Evolutionary conservation across 164 flowering plant genomes (phyloP).

Genomic region (Cinnamomum micranthum): DNA sequence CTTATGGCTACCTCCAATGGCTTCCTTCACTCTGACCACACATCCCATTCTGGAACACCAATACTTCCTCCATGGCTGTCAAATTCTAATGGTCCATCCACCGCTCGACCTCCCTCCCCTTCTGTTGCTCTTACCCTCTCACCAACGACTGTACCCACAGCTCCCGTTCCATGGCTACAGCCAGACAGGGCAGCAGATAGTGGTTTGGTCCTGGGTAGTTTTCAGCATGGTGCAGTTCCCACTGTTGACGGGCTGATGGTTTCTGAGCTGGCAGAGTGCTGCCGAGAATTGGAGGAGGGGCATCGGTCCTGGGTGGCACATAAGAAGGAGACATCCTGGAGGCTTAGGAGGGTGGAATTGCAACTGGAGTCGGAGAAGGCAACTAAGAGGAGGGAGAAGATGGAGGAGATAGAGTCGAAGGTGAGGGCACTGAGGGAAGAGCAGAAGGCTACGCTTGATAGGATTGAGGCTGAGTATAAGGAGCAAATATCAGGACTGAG

Average conservation of each 20-base stretch:
- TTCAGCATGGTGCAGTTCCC: constrained; percentile 30
- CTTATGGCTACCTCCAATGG: constrained; percentile 73
- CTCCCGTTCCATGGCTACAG: constrained; percentile 57
- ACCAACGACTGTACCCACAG: constrained; percentile 47
- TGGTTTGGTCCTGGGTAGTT: constrained; percentile 26
- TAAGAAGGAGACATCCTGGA: constrained; percentile 93
- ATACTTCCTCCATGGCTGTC: constrained; percentile 86
- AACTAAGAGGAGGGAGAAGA: constrained; percentile 59
- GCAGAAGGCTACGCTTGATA: constrained; percentile 48
- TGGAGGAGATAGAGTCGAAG: constrained; percentile 79
- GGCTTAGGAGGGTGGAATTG: constrained; percentile 73
- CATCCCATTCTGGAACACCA: constrained; percentile 37
- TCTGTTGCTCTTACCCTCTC: constrained; percentile 81
- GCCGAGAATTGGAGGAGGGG: constrained; percentile 82
- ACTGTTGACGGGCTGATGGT: constrained; percentile 30
- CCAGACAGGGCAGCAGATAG: constrained; percentile 32
- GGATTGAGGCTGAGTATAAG: constrained; percentile 75
- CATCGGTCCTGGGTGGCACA: constrained; percentile 76
- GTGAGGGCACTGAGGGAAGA: constrained; percentile 74
- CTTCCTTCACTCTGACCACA: constrained; percentile 47
- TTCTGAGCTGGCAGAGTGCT: constrained; percentile 66
- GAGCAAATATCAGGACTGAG: constrained; percentile 67
- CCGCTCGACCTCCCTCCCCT: constrained; percentile 60
- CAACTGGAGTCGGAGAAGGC: constrained; percentile 92
- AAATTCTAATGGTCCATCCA: constrained; percentile 32